These are phyloP conservation scores for Rasamsonia emersonii DNA, from an alignment of 2,329 filamentous ascomycete genomes.

Conservation along the genomic window DNA sequence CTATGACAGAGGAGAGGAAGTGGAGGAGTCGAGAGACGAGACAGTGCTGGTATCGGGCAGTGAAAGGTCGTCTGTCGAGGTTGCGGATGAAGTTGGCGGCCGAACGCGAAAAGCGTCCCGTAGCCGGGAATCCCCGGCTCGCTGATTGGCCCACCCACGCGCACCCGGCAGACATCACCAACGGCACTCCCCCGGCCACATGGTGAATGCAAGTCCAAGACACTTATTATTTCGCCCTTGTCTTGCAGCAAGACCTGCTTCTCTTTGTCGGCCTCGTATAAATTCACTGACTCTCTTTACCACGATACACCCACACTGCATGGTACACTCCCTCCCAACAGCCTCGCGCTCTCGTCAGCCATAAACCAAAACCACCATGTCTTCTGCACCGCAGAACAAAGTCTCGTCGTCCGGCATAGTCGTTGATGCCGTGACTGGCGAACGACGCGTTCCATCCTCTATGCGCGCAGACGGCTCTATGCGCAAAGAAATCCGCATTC, in stretches of 20 bases:
- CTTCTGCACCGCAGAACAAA: conserved; percentile 41
- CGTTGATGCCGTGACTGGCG: conserved; percentile 64
- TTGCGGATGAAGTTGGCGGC: conserved; percentile 24
- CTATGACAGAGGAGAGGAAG: conserved; percentile 13
- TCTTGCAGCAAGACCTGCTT: too few species aligned
- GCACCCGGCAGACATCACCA: conserved; percentile 3
- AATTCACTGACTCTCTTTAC: too few species aligned
- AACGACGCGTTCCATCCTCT: conserved; percentile 84
- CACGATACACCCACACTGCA: too few species aligned
- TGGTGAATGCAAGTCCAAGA: neutral
- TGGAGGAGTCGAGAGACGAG: conserved; percentile 14
- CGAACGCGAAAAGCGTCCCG: conserved; percentile 19
- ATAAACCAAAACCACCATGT: conserved; percentile 33
- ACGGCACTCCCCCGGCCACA: too few species aligned
- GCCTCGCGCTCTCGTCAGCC: conserved; percentile 2
- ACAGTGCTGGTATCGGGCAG: conserved; percentile 16
- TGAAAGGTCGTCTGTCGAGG: too few species aligned
- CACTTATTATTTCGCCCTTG: too few species aligned
- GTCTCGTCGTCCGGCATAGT: conserved; percentile 57
- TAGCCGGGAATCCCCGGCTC: conserved; percentile 28
- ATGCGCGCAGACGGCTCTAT: conserved; percentile 78
- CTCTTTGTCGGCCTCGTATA: too few species aligned
- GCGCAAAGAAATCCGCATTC: conserved; percentile 89
- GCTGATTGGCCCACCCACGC: conserved; percentile 26
- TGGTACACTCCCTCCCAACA: too few species aligned